Conservation (phyloP, 2,329 filamentous ascomycete species). For the Arthrobotrys musiformis region DNA sequence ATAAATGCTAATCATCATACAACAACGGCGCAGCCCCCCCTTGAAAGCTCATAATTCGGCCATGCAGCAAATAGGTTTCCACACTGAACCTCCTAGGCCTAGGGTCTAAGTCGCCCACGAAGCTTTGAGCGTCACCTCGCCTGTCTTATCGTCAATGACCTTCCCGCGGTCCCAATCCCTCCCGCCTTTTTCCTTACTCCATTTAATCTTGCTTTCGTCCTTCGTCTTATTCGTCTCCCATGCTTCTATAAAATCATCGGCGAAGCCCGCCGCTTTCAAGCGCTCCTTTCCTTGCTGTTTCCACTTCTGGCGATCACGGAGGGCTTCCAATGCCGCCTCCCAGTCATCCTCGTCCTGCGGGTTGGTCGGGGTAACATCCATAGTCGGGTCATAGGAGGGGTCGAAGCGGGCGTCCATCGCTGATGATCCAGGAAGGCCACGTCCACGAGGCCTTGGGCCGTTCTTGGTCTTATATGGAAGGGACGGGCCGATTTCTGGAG, state of each 20-base stretch:
- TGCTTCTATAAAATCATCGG: slow-evolving; percentile 76
- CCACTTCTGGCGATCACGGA: slow-evolving; percentile 82
- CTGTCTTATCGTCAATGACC: slow-evolving; percentile 59
- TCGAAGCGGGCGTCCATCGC: slow-evolving; percentile 86
- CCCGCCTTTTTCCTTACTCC: slow-evolving; percentile 76
- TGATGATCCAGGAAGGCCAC: slow-evolving; percentile 65
- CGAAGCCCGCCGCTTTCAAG: slow-evolving; percentile 80
- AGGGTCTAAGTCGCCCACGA: slow-evolving; percentile 45
- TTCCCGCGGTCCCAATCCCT: slow-evolving; percentile 73
- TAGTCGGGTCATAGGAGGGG: slow-evolving; percentile 70
- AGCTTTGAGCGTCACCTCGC: slow-evolving; percentile 58
- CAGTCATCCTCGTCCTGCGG: slow-evolving; percentile 73
- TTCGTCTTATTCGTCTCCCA: slow-evolving; percentile 74
- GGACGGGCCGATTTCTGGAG: slow-evolving; percentile 81
- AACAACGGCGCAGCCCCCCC: background rate
- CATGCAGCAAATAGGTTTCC: background rate
- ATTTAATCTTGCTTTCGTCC: slow-evolving; percentile 74
- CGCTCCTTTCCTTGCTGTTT: slow-evolving; percentile 79
- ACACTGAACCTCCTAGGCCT: background rate
- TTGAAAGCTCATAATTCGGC: background rate
- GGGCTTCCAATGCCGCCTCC: slow-evolving; percentile 81
- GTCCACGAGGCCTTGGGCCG: slow-evolving; percentile 30
- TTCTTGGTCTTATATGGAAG: slow-evolving; percentile 63
- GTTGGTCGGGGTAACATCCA: slow-evolving; percentile 68
- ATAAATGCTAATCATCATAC: background rate